phyloP scores from a whole-genome alignment of 2,329 filamentous ascomycete species.

The Fusarium nanum region DNA sequence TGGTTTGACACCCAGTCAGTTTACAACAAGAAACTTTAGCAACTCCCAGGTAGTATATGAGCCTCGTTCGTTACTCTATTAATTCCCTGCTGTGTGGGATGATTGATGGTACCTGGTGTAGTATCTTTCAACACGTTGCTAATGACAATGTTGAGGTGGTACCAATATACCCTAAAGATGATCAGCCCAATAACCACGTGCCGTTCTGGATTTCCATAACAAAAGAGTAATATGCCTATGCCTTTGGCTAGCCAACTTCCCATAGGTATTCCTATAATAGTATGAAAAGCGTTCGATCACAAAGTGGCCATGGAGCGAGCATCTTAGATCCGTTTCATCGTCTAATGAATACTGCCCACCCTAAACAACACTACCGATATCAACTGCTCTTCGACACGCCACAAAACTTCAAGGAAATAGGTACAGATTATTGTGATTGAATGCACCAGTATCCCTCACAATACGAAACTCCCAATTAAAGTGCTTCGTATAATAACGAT shows the following conservation, averaged over 20 bases:
- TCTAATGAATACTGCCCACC: neutral
- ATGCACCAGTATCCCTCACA: neutral
- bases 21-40: no score
- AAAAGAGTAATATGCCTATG: neutral
- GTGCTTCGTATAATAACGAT: slow-evolving; percentile 2
- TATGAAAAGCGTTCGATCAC: neutral
- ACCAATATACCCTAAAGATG: neutral
- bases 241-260: no score
- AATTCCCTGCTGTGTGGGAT: neutral
- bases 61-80: neutral
- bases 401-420: neutral
- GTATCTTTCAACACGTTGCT: neutral
- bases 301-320: neutral
- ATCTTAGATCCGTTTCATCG: no score
- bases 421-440: no score
- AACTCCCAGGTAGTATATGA: no score
- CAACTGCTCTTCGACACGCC: neutral
- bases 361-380: neutral
- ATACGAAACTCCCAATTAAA: neutral
- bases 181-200: neutral
- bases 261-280: no score
- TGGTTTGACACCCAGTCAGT: no score
- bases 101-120: accelerated
- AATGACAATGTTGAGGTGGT: neutral
- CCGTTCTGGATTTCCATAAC: neutral